These are phyloP conservation scores for Silene coronaria DNA, from an alignment of 179 eudicot genomes.

Conservation along the genomic window DNA sequence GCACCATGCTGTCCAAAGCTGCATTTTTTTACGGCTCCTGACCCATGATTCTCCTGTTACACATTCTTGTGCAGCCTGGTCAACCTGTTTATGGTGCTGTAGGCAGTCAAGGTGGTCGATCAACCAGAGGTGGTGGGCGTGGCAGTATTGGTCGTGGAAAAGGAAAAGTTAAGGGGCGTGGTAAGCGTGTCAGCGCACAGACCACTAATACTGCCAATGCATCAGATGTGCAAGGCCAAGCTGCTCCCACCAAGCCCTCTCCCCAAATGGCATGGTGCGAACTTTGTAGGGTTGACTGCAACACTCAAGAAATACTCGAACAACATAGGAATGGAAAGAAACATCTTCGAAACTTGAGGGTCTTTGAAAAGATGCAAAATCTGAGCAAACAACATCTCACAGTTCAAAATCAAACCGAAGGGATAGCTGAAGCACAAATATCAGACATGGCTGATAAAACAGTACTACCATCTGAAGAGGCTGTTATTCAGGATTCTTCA, in stretches of 20 bases:
- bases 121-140: constrained; percentile 28
- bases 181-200: constrained; percentile 15
- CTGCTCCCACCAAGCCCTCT: constrained; percentile 24
- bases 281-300: constrained; percentile 59
- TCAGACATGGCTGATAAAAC: constrained; percentile 14
- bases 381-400: constrained; percentile 22
- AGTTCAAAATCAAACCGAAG: constrained; percentile 13
- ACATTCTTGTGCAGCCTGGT: constrained; percentile 22
- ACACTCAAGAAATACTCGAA: constrained; percentile 48
- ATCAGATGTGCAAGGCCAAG: constrained; percentile 22
- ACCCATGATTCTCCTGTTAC: constrained; percentile 8
- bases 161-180: constrained; percentile 41
- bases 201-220: constrained; percentile 8
- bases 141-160: constrained; percentile 34
- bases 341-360: constrained; percentile 50
- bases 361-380: constrained; percentile 32
- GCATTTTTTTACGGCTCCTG: neutral
- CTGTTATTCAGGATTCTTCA: constrained; percentile 10
- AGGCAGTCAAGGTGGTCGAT: constrained; percentile 22
- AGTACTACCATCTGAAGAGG: constrained; percentile 20
- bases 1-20: neutral
- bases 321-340: constrained; percentile 53
- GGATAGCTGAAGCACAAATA: constrained; percentile 12
- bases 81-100: constrained; percentile 23
- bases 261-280: constrained; percentile 54